These are phyloP conservation scores for Pestalotiopsis sp. DNA, from an alignment of 2,329 filamentous ascomycete genomes.

Conservation along the genomic window DNA sequence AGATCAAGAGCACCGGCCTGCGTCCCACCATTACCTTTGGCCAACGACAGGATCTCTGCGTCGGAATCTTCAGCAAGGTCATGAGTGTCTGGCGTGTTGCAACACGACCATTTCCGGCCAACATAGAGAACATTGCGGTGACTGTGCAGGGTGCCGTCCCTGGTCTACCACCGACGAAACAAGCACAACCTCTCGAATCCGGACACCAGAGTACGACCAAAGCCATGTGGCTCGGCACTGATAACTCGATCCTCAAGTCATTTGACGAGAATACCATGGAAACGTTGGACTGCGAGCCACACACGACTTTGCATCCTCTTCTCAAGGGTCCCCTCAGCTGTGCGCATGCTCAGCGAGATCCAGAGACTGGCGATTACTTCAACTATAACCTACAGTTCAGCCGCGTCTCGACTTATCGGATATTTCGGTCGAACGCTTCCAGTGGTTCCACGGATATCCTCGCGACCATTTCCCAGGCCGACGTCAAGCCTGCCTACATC, in stretches of 20 bases:
- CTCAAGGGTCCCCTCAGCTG: conserved; percentile 69
- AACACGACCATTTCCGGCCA: conserved; percentile 25
- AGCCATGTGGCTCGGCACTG: conserved; percentile 58
- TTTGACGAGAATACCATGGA: conserved; percentile 74
- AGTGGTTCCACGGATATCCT: conserved; percentile 72
- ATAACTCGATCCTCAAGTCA: conserved; percentile 58
- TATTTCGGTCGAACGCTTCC: conserved; percentile 66
- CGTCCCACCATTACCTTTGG: conserved; percentile 65
- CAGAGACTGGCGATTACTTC: conserved; percentile 72
- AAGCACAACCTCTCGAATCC: conserved; percentile 16
- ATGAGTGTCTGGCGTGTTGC: conserved; percentile 58
- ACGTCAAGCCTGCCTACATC: conserved; percentile 68
- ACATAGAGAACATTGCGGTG: conserved; percentile 64
- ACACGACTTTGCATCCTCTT: conserved; percentile 65
- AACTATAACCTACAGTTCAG: conserved; percentile 80
- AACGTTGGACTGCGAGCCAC: conserved; percentile 65
- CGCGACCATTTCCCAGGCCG: conserved; percentile 60
- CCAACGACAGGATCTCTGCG: conserved; percentile 73
- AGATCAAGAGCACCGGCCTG: conserved; percentile 62
- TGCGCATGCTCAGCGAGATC: conserved; percentile 74
- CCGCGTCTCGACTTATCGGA: conserved; percentile 59
- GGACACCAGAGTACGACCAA: conserved; percentile 45
- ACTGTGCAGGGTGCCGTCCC: conserved; percentile 68
- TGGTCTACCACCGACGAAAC: conserved; percentile 41
- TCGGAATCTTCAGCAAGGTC: conserved; percentile 72